These are phyloP conservation scores for Suillus discolor DNA, from an alignment of 768 basidiomycete species.

Conservation along the genomic window DNA sequence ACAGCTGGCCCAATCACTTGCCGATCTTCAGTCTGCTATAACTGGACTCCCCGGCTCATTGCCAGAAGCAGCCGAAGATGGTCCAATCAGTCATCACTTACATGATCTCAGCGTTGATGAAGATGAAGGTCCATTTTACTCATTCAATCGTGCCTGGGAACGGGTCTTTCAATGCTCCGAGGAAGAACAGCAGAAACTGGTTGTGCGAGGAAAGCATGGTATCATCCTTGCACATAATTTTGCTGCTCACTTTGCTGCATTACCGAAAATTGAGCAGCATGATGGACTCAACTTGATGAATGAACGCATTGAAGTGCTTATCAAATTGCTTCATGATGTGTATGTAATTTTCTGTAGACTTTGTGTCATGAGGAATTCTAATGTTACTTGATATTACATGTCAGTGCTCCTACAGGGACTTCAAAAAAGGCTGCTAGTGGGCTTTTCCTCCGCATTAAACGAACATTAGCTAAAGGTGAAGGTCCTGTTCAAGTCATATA, in stretches of 20 bases:
- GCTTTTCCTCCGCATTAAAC: neutral
- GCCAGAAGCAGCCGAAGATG: neutral
- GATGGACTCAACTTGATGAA: neutral
- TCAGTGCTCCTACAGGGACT: neutral
- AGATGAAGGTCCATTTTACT: constrained; percentile 3
- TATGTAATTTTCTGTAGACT: neutral
- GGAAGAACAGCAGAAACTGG: neutral
- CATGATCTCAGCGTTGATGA: neutral
- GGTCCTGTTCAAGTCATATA: neutral
- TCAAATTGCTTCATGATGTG: constrained; percentile 1
- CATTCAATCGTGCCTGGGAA: constrained; percentile 3
- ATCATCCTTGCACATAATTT: constrained; percentile 4
- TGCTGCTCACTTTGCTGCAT: neutral
- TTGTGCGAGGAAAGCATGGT: neutral
- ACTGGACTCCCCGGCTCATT: no score
- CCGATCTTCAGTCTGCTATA: no score
- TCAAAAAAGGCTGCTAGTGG: neutral
- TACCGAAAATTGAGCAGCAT: neutral
- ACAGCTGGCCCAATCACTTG: no score
- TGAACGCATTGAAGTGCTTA: neutral
- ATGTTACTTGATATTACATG: neutral
- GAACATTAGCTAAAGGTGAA: neutral
- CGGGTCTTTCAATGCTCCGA: neutral
- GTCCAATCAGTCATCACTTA: constrained; percentile 1
- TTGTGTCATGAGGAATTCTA: no score